phyloP scores from a whole-genome alignment of 2,329 filamentous ascomycete genomes.

The Aspergillus tamarii region DNA sequence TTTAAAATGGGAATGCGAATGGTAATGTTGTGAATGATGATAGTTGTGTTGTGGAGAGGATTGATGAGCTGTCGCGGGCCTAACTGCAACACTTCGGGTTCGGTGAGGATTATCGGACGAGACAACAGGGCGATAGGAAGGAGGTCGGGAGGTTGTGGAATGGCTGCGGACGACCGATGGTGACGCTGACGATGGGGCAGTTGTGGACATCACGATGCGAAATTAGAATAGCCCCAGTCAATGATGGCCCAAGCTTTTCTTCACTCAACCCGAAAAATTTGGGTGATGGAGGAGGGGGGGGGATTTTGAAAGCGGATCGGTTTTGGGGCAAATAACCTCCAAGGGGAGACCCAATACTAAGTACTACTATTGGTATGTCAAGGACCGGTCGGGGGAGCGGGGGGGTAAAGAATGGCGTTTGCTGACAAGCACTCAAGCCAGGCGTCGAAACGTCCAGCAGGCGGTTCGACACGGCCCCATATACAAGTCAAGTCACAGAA shows the following conservation, averaged over 20 bases:
- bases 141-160: constrained; percentile 51
- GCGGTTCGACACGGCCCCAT: constrained; percentile 21
- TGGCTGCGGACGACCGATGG: constrained; percentile 54
- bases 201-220: constrained; percentile 46
- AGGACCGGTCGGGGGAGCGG: constrained; percentile 26
- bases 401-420: constrained; percentile 24
- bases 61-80: constrained; percentile 43
- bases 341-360: constrained; percentile 14
- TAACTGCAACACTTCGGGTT: constrained; percentile 49
- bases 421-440: constrained; percentile 27
- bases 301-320: constrained; percentile 7
- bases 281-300: constrained; percentile 8
- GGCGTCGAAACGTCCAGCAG: constrained; percentile 18
- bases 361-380: constrained; percentile 4
- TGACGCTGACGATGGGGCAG: constrained; percentile 49
- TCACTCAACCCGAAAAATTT: constrained; percentile 13
- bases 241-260: constrained; percentile 2
- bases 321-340: constrained; percentile 15
- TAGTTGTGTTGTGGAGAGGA: constrained; percentile 36
- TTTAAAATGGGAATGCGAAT: constrained; percentile 42
- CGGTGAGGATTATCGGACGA: constrained; percentile 50
- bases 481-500: constrained; percentile 6
- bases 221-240: constrained; percentile 16
- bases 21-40: constrained; percentile 32
- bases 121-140: constrained; percentile 41